A percentile compares a stretch with the other conserved stretches of the same genome.
phyloP scores from a whole-genome alignment of 768 basidiomycete genomes.

The Agaricus blazei region DNA sequence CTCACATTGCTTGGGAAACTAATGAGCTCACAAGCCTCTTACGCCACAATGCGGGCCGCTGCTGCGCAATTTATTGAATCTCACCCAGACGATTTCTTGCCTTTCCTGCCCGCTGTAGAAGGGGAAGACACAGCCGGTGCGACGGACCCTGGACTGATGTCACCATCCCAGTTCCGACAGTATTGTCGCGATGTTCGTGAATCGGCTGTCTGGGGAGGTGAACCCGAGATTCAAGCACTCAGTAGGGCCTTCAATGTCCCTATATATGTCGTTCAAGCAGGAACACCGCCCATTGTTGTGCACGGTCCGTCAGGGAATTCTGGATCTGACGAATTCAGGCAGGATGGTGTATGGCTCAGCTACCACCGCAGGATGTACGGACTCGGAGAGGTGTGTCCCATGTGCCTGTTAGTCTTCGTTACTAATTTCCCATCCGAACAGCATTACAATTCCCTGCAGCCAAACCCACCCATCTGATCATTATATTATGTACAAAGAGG shows the following conservation, averaged over 20 bases:
- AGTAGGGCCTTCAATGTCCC: slow-evolving; percentile 76
- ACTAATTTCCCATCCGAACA: slow-evolving; percentile 24
- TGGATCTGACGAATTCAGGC: slow-evolving; percentile 22
- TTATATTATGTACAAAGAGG: background rate
- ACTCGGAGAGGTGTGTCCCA: slow-evolving; percentile 76
- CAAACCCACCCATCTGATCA: slow-evolving; percentile 27
- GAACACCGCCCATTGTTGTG: slow-evolving; percentile 75
- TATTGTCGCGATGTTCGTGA: slow-evolving; percentile 79
- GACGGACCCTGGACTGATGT: slow-evolving; percentile 68
- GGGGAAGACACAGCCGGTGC: slow-evolving; percentile 69
- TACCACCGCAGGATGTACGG: slow-evolving; percentile 96
- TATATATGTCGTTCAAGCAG: slow-evolving; percentile 88
- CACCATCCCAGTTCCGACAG: slow-evolving; percentile 49
- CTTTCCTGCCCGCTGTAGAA: slow-evolving; percentile 76
- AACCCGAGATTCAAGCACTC: slow-evolving; percentile 92
- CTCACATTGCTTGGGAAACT: slow-evolving; percentile 68
- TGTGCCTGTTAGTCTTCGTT: background rate
- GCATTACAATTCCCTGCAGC: slow-evolving; percentile 88
- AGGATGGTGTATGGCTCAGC: slow-evolving; percentile 64
- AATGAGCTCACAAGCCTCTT: slow-evolving; percentile 51
- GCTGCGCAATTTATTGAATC: slow-evolving; percentile 79
- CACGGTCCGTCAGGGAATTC: slow-evolving; percentile 54
- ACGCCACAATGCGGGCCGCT: slow-evolving; percentile 52
- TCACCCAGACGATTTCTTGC: slow-evolving; percentile 88
- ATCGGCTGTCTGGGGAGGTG: slow-evolving; percentile 95